Evolutionary conservation across 108 stramenopile species (phyloP), one percentile per base, ranked within the genome.

Genomic region (Asterionellopsis glacialis): DNA sequence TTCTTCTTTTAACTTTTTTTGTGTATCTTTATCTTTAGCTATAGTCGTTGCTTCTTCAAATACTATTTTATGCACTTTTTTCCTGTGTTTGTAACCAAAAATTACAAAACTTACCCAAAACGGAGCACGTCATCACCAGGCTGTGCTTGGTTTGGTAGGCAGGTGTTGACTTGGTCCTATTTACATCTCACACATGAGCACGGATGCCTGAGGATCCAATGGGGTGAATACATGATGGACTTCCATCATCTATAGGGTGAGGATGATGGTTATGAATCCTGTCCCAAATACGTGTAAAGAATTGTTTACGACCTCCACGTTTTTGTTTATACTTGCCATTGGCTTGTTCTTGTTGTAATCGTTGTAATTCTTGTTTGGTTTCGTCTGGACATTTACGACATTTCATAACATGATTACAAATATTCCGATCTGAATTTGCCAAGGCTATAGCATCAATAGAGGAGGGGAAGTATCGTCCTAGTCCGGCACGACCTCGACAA

Each of bases 401-500:
- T 45, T 82, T 80, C 47, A 68, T 50, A 12, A 88, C 24, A 50
- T 91, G 90, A 45, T 88, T 87, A 68, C 75, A 74, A 42, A 87
- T 75, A 47, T 83, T 83, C n/a, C 82, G 77, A 67, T 88, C 87
- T 14, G 81, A 75, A 41, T 85, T 86, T 12, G 90, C 90, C 43
- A 82, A 73, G 26, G 80, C 59, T 70, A 91, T 68, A 24, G 84
- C 83, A 54, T 74, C 73, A 45, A 84, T 39, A 4, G 72, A 69
- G 15, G 79, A 68, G 0, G 90, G 90, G 59, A 91, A 91, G 73
- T 88, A 91, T 21, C 90, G 66, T 13, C 90, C 90, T 39, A 76
- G 76, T 18, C 87, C 84, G 57, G 85, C 70, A 10, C 64, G 73
- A 12, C 90, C 87, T 43, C 72, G 64, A 67, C 90, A 91, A 57